Base-by-base conservation (phyloP, 139 green algal species). In the Yamagishiella unicocca region DNA sequence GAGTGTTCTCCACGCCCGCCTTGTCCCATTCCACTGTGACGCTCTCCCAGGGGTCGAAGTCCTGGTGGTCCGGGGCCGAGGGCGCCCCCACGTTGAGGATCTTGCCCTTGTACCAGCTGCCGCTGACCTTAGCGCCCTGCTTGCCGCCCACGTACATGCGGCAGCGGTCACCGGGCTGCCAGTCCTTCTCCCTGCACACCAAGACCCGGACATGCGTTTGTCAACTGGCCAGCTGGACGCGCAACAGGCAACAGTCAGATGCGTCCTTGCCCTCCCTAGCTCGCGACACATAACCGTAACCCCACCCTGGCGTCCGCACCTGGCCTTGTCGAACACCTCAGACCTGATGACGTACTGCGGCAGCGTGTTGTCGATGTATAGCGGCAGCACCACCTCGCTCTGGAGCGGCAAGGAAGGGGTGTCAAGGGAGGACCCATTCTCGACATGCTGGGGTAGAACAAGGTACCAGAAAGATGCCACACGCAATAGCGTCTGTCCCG, bases 121-220 rank as follows among this genome's bases (percentile, higher is more conserved):
- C 94, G 70, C 91, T 94, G 89, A 92, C 88, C 83, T 88, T 91
- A 70, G 83, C 58, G 55, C 83, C 84, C 76, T 90, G 83, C 84
- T 94, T 95, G 50, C 92, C 94, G 54, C 91, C 94, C 78, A 96
- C 93, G 90, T 95, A 96, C 93, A 96, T 96, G 62, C 92, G 94
- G 90, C 97, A 97, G 80, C 91, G 89, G 76, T 96, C 93, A 6
- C 91, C 93, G 1, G 89, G 64, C 73, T 90, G 75, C 96, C 96
- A 98, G 33, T 70, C 67, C 61, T 93, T 93, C 31, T 87, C 62
- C 75, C 89, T 79, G 31, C 89, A 61, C 85, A 58, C 12, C 50
- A 12, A 58, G 12, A 61, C 22, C 12, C 31, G 43, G 35, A 14
- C 55, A 38, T 10, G 71, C 25, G 7, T 58, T 50, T 24, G 37